Evolutionary conservation across 1,284 basidiomycete species (phyloP).

Genomic region (Ustilago sp.): DNA sequence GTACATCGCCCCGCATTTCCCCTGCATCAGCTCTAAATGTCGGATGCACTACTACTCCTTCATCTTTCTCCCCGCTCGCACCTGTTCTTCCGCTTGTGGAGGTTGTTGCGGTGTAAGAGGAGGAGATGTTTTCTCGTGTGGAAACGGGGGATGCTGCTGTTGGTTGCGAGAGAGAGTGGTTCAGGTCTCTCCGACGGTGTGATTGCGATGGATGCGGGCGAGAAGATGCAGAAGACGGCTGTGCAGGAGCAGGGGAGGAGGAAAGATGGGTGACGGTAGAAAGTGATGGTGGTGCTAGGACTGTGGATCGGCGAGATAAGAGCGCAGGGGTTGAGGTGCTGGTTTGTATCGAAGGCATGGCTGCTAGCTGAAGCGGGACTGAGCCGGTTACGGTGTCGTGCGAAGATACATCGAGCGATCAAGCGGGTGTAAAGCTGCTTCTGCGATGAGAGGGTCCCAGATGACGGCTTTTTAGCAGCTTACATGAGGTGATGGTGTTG

Average conservation of each 20-base stretch:
- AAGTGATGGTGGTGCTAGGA: constrained; percentile 26
- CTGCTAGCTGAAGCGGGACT: neutral
- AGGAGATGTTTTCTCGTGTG: constrained; percentile 32
- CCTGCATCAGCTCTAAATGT: constrained; percentile 40
- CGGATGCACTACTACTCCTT: constrained; percentile 35
- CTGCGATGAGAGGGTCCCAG: neutral
- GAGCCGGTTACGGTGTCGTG: neutral
- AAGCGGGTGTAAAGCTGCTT: neutral
- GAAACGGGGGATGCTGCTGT: constrained; percentile 31
- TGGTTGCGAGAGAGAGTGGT: constrained; percentile 21
- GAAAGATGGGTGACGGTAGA: constrained; percentile 34
- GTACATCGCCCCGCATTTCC: constrained; percentile 48
- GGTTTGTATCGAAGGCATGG: constrained; percentile 8
- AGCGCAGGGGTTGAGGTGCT: constrained; percentile 17
- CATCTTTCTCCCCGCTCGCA: neutral
- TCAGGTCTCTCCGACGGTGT: constrained; percentile 16
- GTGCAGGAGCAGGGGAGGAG: constrained; percentile 11
- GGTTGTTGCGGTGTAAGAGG: constrained; percentile 18
- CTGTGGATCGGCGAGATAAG: constrained; percentile 30
- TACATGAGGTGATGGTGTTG: neutral
- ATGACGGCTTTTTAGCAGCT: too few relatives aligned
- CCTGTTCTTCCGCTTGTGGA: neutral
- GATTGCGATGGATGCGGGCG: neutral
- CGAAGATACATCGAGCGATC: neutral
- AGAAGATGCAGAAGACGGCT: neutral